Conservation (phyloP, 2,329 filamentous ascomycete species). For the Mollisiaceae sp. region DNA sequence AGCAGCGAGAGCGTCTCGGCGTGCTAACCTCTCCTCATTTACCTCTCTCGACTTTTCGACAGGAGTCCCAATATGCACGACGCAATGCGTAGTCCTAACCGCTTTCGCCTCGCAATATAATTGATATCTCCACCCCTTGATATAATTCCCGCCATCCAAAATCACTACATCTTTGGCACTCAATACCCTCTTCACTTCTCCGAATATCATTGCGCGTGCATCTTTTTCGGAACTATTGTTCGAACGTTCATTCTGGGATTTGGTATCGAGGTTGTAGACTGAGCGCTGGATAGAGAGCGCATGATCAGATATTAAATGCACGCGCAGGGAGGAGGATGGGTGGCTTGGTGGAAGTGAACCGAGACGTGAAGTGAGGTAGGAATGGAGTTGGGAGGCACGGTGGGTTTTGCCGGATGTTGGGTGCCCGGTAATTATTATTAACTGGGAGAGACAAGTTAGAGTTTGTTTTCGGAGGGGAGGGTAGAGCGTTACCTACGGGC, state of each 20-base stretch:
- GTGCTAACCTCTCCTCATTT: slow-evolving; percentile 63
- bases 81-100: slow-evolving; percentile 73
- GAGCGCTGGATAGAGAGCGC: slow-evolving; percentile 69
- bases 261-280: slow-evolving; percentile 70
- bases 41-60: slow-evolving; percentile 58
- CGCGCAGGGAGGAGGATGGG: slow-evolving; percentile 54
- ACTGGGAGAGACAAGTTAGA: slow-evolving; percentile 47
- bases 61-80: slow-evolving; percentile 68
- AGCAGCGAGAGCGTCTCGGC: slow-evolving; percentile 39
- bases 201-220: slow-evolving; percentile 76
- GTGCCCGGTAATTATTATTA: slow-evolving; percentile 70
- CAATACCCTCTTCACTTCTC: slow-evolving; percentile 77
- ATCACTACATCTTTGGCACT: slow-evolving; percentile 77
- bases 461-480: not conserved
- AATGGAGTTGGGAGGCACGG: slow-evolving; percentile 68
- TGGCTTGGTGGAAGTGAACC: slow-evolving; percentile 41
- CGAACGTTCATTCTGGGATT: slow-evolving; percentile 66
- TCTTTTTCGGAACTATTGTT: slow-evolving; percentile 81
- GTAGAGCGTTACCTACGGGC: not conserved
- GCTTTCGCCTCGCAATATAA: slow-evolving; percentile 86
- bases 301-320: slow-evolving; percentile 78
- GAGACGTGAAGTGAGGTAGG: slow-evolving; percentile 65
- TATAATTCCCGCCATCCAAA: slow-evolving; percentile 83
- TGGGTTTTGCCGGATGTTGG: slow-evolving; percentile 73
- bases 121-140: slow-evolving; percentile 89